Evolutionary conservation across 495 filamentous ascomycete species (phyloP).

Genomic region (Trichoderma virens): DNA sequence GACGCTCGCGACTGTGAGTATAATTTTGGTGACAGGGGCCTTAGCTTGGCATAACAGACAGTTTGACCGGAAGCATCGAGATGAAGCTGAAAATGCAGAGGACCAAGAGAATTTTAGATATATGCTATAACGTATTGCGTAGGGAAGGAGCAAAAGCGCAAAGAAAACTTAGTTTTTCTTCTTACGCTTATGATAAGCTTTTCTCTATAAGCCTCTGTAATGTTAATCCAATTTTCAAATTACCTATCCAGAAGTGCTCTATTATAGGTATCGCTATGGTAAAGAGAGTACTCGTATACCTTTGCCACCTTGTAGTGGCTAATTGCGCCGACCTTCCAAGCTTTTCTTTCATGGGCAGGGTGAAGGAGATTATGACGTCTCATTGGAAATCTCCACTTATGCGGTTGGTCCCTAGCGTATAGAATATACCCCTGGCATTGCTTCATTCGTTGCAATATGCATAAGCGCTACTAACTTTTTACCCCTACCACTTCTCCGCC

Average conservation of each 20-base stretch:
- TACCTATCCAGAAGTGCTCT: too few relatives aligned
- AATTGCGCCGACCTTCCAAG: too few relatives aligned
- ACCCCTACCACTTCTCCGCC: too few relatives aligned
- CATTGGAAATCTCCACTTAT: not conserved
- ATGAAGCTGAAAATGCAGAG: not conserved
- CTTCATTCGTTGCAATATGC: too few relatives aligned
- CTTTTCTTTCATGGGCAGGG: not conserved
- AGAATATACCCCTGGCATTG: not conserved
- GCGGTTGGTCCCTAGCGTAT: not conserved
- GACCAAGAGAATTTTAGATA: not conserved
- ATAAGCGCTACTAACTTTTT: too few relatives aligned
- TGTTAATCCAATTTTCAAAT: too few relatives aligned
- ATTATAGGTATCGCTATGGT: too few relatives aligned
- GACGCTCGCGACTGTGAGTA: constrained; percentile 2
- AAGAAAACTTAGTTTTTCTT: too few relatives aligned
- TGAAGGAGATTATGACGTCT: not conserved
- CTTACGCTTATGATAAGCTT: too few relatives aligned
- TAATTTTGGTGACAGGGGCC: not conserved
- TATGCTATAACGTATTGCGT: not conserved
- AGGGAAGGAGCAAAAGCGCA: not conserved
- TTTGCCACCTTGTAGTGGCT: too few relatives aligned
- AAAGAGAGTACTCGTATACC: too few relatives aligned
- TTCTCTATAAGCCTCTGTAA: too few relatives aligned
- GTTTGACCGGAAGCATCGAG: not conserved
- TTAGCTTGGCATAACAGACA: not conserved